Base-by-base conservation (phyloP, 495 filamentous ascomycete genomes). In the Hyaloscypha hepaticicola region DNA sequence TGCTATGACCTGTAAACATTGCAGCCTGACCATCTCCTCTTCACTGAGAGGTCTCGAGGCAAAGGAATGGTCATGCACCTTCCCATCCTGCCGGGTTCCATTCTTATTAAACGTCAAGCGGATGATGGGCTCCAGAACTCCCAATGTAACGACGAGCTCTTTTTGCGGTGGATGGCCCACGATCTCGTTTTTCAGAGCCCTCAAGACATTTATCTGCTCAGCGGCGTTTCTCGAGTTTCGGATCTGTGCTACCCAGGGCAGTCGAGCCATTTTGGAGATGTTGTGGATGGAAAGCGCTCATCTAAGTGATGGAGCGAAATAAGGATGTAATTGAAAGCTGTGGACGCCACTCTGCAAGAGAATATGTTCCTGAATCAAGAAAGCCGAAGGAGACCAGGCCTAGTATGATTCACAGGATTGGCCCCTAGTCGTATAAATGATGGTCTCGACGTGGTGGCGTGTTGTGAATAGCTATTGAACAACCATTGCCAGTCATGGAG, bases 101-200 rank as follows among this genome's bases (percentile, higher is more conserved):
- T 72, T 55, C 22, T 63, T 74, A 27, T 81, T 79, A 33, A 76
- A 73, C 55, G 68, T 65, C 57, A 97, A 76, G 50, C 82, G 78
- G 58, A 87, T 84, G 34, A 97, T 77, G 45, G 84, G 78, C 27
- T 84, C 83, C 48, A 97, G 76, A 27, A 96, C 78, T 16, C 92
- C 93, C 53, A 79, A 75, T 55, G 77, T 76, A 24, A 98, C 77
- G 81, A 86, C 92, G 45, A 83, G 68, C 71, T 92, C 88, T 74
- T 99, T 99, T 71, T 87, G 85, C 72, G 95, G 88, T 27, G 90
- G 85, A 76, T 97, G 92, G 33, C 95, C 95, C 68, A 96, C 86
- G 49, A 95, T 79, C 62, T 96, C 89, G 75, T 97, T 93, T 80
- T 96, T 99, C 16, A 98, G 75, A 28, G 80, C 77, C 52, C 86